Conservation (phyloP, 1,284 basidiomycete species). For the Anthracocystis walkeri region DNA sequence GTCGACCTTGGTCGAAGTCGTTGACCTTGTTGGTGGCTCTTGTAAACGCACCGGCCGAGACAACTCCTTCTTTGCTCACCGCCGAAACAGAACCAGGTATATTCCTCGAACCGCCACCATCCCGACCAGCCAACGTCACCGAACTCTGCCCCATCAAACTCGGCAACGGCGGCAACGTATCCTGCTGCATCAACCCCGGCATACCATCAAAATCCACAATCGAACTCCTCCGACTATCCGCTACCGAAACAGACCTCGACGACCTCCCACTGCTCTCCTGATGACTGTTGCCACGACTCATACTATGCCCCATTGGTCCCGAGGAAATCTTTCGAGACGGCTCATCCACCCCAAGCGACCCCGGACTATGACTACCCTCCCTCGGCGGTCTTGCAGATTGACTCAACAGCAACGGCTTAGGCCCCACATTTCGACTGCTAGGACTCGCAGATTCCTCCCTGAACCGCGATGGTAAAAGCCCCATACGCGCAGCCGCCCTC, state of each 20-base stretch:
- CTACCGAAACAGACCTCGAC: slow-evolving; percentile 21
- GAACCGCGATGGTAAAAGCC: slow-evolving; percentile 35
- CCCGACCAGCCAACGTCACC: background rate
- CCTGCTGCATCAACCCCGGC: slow-evolving; percentile 21
- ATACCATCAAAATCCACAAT: slow-evolving; percentile 37
- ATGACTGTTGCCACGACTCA: slow-evolving; percentile 29
- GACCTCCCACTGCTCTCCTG: slow-evolving; percentile 28
- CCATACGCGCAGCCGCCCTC: slow-evolving; percentile 49
- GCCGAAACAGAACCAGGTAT: background rate
- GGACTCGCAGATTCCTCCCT: slow-evolving; percentile 29
- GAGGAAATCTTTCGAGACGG: slow-evolving; percentile 57
- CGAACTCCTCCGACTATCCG: slow-evolving; percentile 35
- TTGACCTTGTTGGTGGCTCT: slow-evolving; percentile 21
- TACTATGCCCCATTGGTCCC: slow-evolving; percentile 53
- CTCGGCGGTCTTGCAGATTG: slow-evolving; percentile 56
- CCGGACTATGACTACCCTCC: slow-evolving; percentile 40
- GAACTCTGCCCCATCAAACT: slow-evolving; percentile 31
- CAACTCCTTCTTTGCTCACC: slow-evolving; percentile 26
- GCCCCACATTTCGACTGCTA: slow-evolving; percentile 30
- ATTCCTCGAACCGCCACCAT: background rate
- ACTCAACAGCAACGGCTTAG: slow-evolving; percentile 55
- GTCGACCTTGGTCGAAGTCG: slow-evolving; percentile 12
- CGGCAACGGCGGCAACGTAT: slow-evolving; percentile 27
- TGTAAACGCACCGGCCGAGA: slow-evolving; percentile 40
- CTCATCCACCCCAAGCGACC: slow-evolving; percentile 33